phyloP scores from a whole-genome alignment of 768 basidiomycete species.

The Neoboletus magnificus region DNA sequence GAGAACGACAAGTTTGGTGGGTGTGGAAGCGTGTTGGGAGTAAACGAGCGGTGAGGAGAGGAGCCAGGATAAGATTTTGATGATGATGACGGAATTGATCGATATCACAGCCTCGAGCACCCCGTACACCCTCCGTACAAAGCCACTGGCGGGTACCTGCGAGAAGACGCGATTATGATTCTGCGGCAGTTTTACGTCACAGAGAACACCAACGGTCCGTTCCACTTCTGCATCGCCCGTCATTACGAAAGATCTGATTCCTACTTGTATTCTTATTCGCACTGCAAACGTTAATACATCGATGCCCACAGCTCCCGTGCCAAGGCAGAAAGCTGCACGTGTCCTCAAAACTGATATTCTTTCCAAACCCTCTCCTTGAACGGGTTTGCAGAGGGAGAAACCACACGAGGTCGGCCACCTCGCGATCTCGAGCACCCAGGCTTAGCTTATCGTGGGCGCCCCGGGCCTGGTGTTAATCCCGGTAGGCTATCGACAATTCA shows the following conservation, averaged over 20 bases:
- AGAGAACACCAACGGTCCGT: slow-evolving; percentile 84
- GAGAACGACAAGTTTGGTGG: slow-evolving; percentile 96
- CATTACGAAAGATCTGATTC: background rate
- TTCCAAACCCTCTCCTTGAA: slow-evolving; percentile 10
- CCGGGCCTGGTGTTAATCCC: background rate
- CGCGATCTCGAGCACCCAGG: background rate
- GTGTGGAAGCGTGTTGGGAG: slow-evolving; percentile 89
- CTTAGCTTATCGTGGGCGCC: background rate
- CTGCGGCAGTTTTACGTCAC: slow-evolving; percentile 88
- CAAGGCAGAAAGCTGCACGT: slow-evolving; percentile 83
- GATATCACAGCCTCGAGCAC: slow-evolving; percentile 54
- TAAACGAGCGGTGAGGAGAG: slow-evolving; percentile 64
- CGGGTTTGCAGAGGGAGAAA: background rate
- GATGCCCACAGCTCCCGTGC: slow-evolving; percentile 67
- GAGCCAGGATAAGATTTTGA: background rate
- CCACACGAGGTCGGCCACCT: background rate
- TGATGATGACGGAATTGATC: background rate
- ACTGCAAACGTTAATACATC: slow-evolving; percentile 10
- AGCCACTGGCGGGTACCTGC: slow-evolving; percentile 70
- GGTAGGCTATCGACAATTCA: background rate
- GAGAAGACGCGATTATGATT: slow-evolving; percentile 85
- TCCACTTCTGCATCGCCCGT: background rate
- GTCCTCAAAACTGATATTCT: slow-evolving; percentile 80
- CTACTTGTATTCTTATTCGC: background rate
- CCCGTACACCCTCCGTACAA: slow-evolving; percentile 71